Conservation (phyloP, 1,284 basidiomycete genomes). For the Phylloporus sp. region DNA sequence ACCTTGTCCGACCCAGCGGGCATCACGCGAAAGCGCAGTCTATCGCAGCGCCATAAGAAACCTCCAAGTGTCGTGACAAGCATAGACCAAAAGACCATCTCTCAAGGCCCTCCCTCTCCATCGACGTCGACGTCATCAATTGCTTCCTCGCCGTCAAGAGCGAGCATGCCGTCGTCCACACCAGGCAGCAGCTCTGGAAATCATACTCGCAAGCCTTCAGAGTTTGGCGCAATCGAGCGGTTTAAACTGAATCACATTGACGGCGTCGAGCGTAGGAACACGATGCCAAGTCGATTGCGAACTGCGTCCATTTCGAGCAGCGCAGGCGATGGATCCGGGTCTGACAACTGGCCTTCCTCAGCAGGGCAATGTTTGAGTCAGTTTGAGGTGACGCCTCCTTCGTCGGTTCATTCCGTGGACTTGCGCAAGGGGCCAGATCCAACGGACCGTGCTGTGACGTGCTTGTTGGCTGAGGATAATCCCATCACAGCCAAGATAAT, state of each 20-base stretch:
- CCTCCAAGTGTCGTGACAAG: constrained; percentile 76
- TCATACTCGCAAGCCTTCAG: constrained; percentile 84
- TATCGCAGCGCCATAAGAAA: constrained; percentile 76
- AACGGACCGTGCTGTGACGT: constrained; percentile 82
- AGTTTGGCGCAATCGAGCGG: constrained; percentile 82
- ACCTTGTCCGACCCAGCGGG: constrained; percentile 67
- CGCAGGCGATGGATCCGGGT: constrained; percentile 74
- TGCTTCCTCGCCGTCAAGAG: constrained; percentile 87
- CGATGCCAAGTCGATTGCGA: constrained; percentile 86
- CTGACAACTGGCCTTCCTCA: constrained; percentile 73
- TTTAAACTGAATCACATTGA: constrained; percentile 84
- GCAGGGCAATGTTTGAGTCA: constrained; percentile 55
- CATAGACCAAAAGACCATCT: constrained; percentile 59
- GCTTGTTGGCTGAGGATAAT: constrained; percentile 96
- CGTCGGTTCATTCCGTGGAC: constrained; percentile 80
- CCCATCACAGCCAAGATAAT: constrained; percentile 96
- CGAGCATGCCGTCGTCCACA: constrained; percentile 71
- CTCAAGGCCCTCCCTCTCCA: constrained; percentile 82
- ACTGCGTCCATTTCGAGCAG: constrained; percentile 84
- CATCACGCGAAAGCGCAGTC: constrained; percentile 65
- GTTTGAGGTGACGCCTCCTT: constrained; percentile 67
- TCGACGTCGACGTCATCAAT: constrained; percentile 93
- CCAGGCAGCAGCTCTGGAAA: constrained; percentile 57
- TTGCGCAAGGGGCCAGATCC: constrained; percentile 71
- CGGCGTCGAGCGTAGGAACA: constrained; percentile 76